Evolutionary conservation across 164 flowering plant species (phyloP).

Genomic region (Umbellularia californica): DNA sequence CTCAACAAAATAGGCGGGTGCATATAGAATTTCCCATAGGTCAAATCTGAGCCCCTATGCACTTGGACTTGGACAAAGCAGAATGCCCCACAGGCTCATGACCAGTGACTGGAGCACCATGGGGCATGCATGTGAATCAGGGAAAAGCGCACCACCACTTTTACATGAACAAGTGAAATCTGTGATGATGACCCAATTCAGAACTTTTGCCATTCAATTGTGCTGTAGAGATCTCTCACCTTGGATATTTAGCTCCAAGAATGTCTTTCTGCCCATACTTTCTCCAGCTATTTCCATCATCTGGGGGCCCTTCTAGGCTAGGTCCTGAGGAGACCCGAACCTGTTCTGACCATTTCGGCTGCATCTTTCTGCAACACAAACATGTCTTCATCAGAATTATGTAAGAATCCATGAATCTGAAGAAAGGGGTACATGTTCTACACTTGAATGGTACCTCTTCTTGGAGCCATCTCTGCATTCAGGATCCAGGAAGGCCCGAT

Average conservation of each 20-base stretch:
- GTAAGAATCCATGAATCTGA: background rate
- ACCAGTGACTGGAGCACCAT: background rate
- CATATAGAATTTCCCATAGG: no score
- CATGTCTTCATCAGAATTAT: background rate
- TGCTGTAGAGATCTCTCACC: conserved; percentile 33
- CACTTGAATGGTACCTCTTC: conserved; percentile 40
- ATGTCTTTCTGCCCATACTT: conserved; percentile 98
- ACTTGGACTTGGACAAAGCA: no score
- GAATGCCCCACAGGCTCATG: no score
- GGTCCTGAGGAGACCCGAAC: conserved; percentile 37
- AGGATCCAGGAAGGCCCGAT: conserved; percentile 27
- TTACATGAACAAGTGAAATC: background rate
- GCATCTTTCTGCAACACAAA: conserved; percentile 36
- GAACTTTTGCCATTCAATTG: background rate
- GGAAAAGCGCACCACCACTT: background rate
- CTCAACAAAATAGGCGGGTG: no score
- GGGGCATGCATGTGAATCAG: background rate
- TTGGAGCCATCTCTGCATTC: conserved; percentile 26
- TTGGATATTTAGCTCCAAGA: conserved; percentile 76
- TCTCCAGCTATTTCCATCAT: conserved; percentile 92
- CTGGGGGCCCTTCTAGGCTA: conserved; percentile 67
- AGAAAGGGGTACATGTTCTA: background rate
- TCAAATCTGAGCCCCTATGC: no score
- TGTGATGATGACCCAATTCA: background rate
- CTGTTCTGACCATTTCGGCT: conserved; percentile 42